A percentile compares a stretch with the other conserved stretches of the same genome.
Conservation (phyloP, 495 filamentous ascomycete species). For the Penicillium lividum region DNA sequence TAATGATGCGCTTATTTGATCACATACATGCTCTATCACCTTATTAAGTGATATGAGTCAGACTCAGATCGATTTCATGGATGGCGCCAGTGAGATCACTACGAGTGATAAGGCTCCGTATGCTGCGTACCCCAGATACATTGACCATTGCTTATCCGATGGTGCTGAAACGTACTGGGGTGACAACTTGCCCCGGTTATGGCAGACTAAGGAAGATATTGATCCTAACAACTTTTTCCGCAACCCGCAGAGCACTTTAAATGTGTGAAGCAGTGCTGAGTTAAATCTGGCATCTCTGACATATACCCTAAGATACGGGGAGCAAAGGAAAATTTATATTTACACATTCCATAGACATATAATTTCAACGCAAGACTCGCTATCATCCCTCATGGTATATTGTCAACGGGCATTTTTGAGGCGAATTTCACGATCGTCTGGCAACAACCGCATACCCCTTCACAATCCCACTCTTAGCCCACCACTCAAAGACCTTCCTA, state of each 20-base stretch:
- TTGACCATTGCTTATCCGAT: constrained; percentile 1
- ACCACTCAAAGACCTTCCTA: constrained; percentile 45
- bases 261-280: background rate
- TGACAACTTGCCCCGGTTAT: constrained; percentile 43
- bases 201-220: constrained; percentile 49
- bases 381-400: too few species aligned
- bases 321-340: too few species aligned
- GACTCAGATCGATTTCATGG: constrained; percentile 34
- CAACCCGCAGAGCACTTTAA: constrained; percentile 49
- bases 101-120: constrained; percentile 19
- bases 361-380: too few species aligned
- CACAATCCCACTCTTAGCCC: constrained; percentile 42
- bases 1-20: constrained; percentile 40
- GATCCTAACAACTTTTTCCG: constrained; percentile 58
- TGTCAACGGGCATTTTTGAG: too few species aligned
- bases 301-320: too few species aligned
- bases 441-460: constrained; percentile 50
- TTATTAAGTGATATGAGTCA: constrained; percentile 41
- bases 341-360: too few species aligned
- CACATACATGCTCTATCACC: constrained; percentile 43
- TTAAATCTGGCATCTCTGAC: too few species aligned
- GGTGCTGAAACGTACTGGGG: constrained; percentile 20
- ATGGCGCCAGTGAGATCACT: constrained; percentile 34
- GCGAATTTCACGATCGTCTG: constrained; percentile 12
- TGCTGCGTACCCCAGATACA: constrained; percentile 3